These are phyloP conservation scores for Phytopythium sindhum DNA, from an alignment of 352 stramenopile genomes.

Conservation along the genomic window DNA sequence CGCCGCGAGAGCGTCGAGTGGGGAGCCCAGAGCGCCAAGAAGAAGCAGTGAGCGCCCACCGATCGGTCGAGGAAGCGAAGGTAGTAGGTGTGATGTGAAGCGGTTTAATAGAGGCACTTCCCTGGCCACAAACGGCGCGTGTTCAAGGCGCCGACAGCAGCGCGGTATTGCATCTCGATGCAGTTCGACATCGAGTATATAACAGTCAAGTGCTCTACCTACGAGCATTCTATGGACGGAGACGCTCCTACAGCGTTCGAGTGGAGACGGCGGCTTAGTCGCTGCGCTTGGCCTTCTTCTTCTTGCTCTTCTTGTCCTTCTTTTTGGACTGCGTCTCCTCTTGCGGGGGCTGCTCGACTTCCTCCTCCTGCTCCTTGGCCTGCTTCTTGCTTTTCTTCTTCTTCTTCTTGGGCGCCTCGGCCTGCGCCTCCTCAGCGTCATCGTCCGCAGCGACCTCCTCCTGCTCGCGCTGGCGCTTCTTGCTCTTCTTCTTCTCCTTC, in stretches of 20 bases:
- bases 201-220: neutral
- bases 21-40: neutral
- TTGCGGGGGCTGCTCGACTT: constrained; percentile 18
- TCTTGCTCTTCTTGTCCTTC: constrained; percentile 45
- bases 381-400: constrained; percentile 39
- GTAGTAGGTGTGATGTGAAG: neutral
- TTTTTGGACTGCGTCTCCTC: constrained; percentile 22
- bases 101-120: neutral
- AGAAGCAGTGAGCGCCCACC: neutral
- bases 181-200: constrained; percentile 1
- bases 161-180: neutral
- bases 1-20: neutral
- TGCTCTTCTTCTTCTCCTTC: constrained; percentile 6
- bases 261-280: constrained; percentile 10
- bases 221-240: neutral
- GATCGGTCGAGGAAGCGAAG: neutral
- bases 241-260: neutral
- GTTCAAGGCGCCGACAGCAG: too few relatives aligned
- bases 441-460: neutral
- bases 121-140: neutral
- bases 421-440: constrained; percentile 7
- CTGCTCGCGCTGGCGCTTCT: constrained; percentile 1
- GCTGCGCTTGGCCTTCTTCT: constrained; percentile 45
- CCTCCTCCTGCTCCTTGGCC: constrained; percentile 12
- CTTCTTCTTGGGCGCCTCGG: constrained; percentile 2